Evolutionary conservation across 495 filamentous ascomycete species (phyloP).

Genomic region (Penicillium atrosanguineum): DNA sequence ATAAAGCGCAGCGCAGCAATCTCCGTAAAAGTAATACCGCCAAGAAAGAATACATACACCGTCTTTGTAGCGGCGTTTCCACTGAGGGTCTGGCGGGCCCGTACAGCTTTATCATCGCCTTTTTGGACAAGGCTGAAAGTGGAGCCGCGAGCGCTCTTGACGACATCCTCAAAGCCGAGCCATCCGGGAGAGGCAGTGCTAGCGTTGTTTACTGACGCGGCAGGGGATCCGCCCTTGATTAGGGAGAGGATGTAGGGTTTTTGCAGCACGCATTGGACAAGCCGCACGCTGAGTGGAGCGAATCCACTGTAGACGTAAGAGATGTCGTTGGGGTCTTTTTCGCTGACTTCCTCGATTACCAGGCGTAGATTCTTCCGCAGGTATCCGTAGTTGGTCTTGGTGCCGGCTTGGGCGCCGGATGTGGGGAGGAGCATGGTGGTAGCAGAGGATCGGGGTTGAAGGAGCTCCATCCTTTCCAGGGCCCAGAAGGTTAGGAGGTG

Average conservation of each 20-base stretch:
- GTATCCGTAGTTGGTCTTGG: constrained; percentile 87
- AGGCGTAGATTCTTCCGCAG: constrained; percentile 81
- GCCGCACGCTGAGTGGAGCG: constrained; percentile 85
- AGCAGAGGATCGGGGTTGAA: constrained; percentile 68
- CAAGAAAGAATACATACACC: constrained; percentile 90
- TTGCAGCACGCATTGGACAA: constrained; percentile 93
- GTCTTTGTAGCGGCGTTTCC: constrained; percentile 69
- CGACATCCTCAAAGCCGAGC: constrained; percentile 85
- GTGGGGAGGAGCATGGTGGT: constrained; percentile 68
- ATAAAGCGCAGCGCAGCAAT: constrained; percentile 93
- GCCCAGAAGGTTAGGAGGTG: constrained; percentile 86
- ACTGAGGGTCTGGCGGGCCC: constrained; percentile 76
- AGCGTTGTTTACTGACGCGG: constrained; percentile 45
- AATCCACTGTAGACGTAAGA: constrained; percentile 98
- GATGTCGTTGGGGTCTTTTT: constrained; percentile 93
- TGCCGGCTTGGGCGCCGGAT: constrained; percentile 52
- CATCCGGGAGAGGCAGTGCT: constrained; percentile 73
- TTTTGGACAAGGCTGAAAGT: constrained; percentile 93
- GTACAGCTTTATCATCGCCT: constrained; percentile 88
- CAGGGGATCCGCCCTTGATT: constrained; percentile 52
- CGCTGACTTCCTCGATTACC: constrained; percentile 95
- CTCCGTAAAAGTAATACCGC: constrained; percentile 92
- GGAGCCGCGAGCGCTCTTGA: constrained; percentile 78
- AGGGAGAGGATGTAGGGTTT: constrained; percentile 78
- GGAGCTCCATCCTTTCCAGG: constrained; percentile 85